Evolutionary conservation across 371 early-diverging fungal genomes (phyloP), one percentile per base, ranked within the genome.

Genomic region (Enterocytospora artemiae): DNA sequence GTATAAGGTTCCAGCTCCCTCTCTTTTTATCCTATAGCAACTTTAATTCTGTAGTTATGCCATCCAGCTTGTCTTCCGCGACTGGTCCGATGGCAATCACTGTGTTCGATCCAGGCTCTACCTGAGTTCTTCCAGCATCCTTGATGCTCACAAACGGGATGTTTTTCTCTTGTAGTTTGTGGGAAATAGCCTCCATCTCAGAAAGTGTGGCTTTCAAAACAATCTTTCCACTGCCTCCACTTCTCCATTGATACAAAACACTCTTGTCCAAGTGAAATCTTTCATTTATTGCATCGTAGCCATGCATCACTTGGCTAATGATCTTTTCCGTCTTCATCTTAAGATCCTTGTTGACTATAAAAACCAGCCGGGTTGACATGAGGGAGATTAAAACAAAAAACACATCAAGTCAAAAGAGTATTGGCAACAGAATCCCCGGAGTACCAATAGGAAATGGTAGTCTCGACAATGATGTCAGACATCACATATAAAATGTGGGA

Each of bases 91-190:
- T 85, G 9, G 89, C 93, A 31, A 91, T 78, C 2, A 94, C 94
- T 0, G 97, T 95, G 32, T 85, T 79, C 18, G 93, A 87, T 20
- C 91, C 91, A 25, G 92, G 85, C 4, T 87, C 89, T 63, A 95
- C 89, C 77, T 95, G 97, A 41, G 97, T 96, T 44, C 90, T 80
- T 27, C 97, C 96, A 18, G 96, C 96, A 79, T 95, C 96, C 43
- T 43, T 55, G 12, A 79, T 51, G 1, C 51, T 57, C 52, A 52
- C 37, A n/a, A 56, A 39, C 5, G 32, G 44, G 0, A 79, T 37
- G 16, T 51, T 30, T 18, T 36, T 1, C 18, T 4, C 7, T 12
- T 39, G 18, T 25, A 46, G 24, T 43, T 45, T 46, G 7, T 34
- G 46, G 22, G 67, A 25, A 1, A 58, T 51, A 1, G 65, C 37